Conservation (phyloP, 345 rosid genomes). For the Turritis glabra region DNA sequence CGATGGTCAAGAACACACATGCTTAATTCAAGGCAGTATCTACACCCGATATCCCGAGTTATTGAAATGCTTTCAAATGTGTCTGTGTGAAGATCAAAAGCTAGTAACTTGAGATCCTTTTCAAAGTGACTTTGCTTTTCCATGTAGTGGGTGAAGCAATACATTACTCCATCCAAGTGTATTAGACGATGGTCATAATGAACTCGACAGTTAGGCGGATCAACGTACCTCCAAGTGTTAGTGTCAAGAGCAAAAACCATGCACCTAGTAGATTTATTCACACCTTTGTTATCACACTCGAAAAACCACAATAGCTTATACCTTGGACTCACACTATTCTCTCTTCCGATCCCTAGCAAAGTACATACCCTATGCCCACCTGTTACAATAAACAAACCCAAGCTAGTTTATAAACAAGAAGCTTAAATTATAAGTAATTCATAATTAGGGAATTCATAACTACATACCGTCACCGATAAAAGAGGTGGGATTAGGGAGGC, state of each 20-base stretch:
- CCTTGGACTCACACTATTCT: not conserved
- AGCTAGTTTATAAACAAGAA: too few species aligned
- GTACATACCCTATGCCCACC: not conserved
- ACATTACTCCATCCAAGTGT: constrained; percentile 17
- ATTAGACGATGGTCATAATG: too few species aligned
- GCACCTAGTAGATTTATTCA: not conserved
- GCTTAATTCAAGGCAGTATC: not conserved
- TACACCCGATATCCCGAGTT: not conserved
- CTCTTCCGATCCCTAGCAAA: not conserved
- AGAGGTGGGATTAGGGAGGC: too few species aligned
- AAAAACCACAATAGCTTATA: not conserved
- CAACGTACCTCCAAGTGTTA: not conserved
- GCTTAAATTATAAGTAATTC: not conserved
- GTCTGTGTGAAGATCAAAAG: not conserved
- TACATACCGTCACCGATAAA: not conserved
- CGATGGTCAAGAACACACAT: not conserved
- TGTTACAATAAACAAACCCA: not conserved
- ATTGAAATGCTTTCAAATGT: not conserved
- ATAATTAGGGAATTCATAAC: not conserved
- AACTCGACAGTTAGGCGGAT: constrained; percentile 11
- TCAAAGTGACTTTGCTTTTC: too few species aligned
- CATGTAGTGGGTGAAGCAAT: constrained; percentile 11
- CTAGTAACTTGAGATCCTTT: too few species aligned
- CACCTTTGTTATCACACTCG: too few species aligned
- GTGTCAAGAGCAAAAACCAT: constrained; percentile 21